Evolutionary conservation across 352 stramenopile species (phyloP).

Genomic region (Phytophthora idaei): DNA sequence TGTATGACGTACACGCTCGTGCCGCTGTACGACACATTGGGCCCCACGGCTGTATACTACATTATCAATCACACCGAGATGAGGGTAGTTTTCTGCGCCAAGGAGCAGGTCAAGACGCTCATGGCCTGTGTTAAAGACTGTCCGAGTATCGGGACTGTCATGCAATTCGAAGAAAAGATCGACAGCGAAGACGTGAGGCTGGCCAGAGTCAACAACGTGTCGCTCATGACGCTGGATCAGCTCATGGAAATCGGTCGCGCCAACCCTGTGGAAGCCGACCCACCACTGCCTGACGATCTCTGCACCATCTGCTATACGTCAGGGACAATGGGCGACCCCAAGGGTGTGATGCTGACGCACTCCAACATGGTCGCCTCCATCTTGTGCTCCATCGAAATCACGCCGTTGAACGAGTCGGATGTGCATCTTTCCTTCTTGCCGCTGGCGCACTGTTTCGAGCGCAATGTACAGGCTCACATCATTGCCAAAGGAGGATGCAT

Average conservation of each 20-base stretch:
- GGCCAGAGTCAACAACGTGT: slow-evolving; percentile 45
- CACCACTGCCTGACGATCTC: slow-evolving; percentile 36
- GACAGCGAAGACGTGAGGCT: slow-evolving; percentile 44
- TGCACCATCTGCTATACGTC: slow-evolving; percentile 71
- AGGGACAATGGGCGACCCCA: slow-evolving; percentile 54
- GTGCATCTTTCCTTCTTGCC: slow-evolving; percentile 94
- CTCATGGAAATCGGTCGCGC: slow-evolving; percentile 44
- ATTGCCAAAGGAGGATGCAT: slow-evolving; percentile 83
- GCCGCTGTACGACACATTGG: slow-evolving; percentile 84
- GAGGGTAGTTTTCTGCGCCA: slow-evolving; percentile 73
- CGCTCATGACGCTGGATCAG: slow-evolving; percentile 53
- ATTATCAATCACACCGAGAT: slow-evolving; percentile 83
- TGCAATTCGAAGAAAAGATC: slow-evolving; percentile 68
- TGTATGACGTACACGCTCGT: slow-evolving; percentile 77
- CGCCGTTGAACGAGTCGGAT: slow-evolving; percentile 28
- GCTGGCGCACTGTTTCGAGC: slow-evolving; percentile 95
- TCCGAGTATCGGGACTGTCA: slow-evolving; percentile 54
- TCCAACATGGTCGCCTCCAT: slow-evolving; percentile 46
- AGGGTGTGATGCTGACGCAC: slow-evolving; percentile 59
- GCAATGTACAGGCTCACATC: slow-evolving; percentile 54
- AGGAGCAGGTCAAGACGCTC: slow-evolving; percentile 65
- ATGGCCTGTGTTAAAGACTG: slow-evolving; percentile 60
- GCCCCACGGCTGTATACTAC: slow-evolving; percentile 66
- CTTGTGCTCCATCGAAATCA: slow-evolving; percentile 39
- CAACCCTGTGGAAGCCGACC: slow-evolving; percentile 56